These are phyloP conservation scores for Exophiala spinifera DNA, from an alignment of 2,329 filamentous ascomycete species.

Conservation along the genomic window DNA sequence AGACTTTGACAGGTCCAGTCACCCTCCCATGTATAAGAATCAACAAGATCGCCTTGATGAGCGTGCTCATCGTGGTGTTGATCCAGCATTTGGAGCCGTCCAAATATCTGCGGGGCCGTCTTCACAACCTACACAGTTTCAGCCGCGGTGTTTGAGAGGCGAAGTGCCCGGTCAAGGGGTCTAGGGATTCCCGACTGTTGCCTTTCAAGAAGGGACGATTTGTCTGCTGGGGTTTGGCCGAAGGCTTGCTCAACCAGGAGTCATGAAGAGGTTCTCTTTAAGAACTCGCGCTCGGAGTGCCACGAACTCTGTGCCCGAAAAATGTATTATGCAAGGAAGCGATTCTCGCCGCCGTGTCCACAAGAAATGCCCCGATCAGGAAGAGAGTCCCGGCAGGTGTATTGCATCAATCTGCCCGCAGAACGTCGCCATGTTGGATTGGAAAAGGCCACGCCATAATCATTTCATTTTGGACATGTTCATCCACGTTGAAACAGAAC, in stretches of 20 bases:
- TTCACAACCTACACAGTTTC: no score
- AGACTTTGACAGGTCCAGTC: background rate
- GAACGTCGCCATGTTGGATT: conserved; percentile 3
- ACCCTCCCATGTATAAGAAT: conserved; percentile 11
- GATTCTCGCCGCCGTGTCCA: background rate
- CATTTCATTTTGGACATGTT: conserved; percentile 15
- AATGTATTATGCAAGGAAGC: background rate
- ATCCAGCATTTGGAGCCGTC: no score
- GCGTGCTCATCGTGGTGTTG: background rate
- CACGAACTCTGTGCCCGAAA: background rate
- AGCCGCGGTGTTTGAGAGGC: no score
- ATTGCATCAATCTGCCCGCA: background rate
- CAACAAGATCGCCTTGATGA: background rate
- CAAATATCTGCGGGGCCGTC: no score
- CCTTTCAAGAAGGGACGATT: no score
- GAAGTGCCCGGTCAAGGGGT: no score
- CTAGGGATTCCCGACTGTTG: no score
- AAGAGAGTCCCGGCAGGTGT: background rate
- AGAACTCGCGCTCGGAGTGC: background rate
- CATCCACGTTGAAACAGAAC: conserved; percentile 9
- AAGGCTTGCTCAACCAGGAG: background rate
- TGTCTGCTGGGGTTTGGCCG: background rate
- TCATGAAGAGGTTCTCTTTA: background rate
- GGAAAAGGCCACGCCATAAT: conserved; percentile 6
- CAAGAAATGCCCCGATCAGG: background rate